Evolutionary conservation across 768 basidiomycete species (phyloP).

Genomic region (Trametes meyenii): DNA sequence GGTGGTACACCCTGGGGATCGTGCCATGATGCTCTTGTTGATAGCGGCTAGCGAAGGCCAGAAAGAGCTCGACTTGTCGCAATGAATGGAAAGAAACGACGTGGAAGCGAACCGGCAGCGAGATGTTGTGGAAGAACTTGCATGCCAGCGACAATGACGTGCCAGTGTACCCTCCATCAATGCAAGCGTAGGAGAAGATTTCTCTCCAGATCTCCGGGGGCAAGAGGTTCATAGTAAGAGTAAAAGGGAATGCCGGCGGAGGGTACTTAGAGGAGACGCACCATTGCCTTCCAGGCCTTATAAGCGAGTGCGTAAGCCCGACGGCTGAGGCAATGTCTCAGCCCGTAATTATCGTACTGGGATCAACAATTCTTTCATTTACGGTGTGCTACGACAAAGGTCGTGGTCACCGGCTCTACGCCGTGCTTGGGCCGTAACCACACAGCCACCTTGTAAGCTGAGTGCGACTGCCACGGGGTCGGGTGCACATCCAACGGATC

Average conservation of each 20-base stretch:
- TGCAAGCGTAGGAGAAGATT: conserved; percentile 16
- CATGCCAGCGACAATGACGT: conserved; percentile 11
- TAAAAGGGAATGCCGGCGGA: neutral
- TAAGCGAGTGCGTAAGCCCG: neutral
- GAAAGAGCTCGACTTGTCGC: conserved; percentile 9
- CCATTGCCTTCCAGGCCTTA: neutral
- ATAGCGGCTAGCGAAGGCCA: neutral
- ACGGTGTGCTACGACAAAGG: neutral
- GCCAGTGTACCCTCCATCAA: conserved; percentile 18
- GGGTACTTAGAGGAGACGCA: neutral
- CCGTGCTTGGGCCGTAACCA: conserved; percentile 3
- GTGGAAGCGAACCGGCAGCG: conserved; percentile 8
- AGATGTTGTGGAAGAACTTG: conserved; percentile 15
- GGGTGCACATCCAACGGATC: neutral
- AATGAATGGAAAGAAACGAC: conserved; percentile 15
- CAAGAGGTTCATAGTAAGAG: neutral
- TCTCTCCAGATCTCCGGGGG: conserved; percentile 21
- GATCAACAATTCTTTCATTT: neutral
- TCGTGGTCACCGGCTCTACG: neutral
- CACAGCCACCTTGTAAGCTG: conserved; percentile 10
- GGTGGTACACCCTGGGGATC: conserved; percentile 3
- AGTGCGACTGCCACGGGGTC: neutral
- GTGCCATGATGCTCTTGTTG: neutral
- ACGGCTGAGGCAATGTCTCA: conserved; percentile 1
- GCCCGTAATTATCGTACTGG: neutral